phyloP scores from a whole-genome alignment of 2,329 filamentous ascomycete genomes.

The Ophiostoma sp. region DNA sequence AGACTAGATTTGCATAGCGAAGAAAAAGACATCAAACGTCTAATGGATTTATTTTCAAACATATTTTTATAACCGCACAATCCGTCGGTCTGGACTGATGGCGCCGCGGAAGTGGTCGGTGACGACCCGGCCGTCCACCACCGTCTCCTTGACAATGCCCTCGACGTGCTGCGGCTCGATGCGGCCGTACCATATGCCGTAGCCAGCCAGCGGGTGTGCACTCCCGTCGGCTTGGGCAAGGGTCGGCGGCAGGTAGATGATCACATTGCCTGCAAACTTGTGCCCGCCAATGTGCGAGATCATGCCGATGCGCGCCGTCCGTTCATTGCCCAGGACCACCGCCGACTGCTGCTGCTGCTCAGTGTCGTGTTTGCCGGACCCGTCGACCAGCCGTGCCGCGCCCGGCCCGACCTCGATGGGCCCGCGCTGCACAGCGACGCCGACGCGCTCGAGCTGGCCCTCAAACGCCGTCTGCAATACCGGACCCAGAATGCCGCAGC shows the following conservation, averaged over 20 bases:
- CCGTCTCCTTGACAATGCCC: conserved; percentile 66
- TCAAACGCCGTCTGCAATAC: conserved; percentile 67
- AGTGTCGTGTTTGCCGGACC: not conserved
- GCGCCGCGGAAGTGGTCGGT: conserved; percentile 67
- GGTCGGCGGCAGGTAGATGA: conserved; percentile 66
- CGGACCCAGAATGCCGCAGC: conserved; percentile 78
- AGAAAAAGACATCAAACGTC: not conserved
- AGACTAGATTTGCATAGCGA: conserved; percentile 13
- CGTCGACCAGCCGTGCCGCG: conserved; percentile 11
- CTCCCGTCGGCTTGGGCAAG: conserved; percentile 38
- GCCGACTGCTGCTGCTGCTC: no score
- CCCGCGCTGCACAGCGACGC: conserved; percentile 45
- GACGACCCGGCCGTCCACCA: conserved; percentile 62
- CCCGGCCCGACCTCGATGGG: conserved; percentile 38
- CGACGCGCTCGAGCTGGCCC: conserved; percentile 47
- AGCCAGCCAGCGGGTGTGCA: conserved; percentile 59
- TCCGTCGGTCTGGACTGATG: conserved; percentile 51
- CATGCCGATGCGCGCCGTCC: conserved; percentile 56
- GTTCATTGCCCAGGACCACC: not conserved
- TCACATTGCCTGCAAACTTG: conserved; percentile 80
- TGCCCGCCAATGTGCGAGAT: conserved; percentile 81
- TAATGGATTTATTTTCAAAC: not conserved
- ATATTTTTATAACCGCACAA: conserved; percentile 37
- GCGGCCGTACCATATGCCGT: conserved; percentile 76
- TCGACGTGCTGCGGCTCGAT: conserved; percentile 72